These are phyloP conservation scores for Leptographium radiaticola DNA, from an alignment of 2,329 filamentous ascomycete species.

Conservation along the genomic window DNA sequence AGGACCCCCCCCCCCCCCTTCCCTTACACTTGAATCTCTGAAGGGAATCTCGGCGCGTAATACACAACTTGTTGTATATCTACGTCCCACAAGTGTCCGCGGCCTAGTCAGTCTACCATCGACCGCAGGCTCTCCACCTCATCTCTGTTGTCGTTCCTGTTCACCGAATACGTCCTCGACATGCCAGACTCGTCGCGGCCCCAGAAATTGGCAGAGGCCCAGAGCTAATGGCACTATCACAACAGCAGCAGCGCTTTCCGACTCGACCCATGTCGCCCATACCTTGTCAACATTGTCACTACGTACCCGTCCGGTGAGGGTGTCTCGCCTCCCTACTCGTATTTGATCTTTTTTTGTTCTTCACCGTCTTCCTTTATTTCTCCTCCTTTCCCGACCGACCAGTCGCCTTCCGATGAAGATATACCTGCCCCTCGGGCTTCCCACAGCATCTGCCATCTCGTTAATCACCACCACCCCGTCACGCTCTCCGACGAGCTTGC, in stretches of 20 bases:
- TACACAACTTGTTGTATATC: not conserved
- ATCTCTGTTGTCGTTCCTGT: not conserved
- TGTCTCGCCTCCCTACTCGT: not conserved
- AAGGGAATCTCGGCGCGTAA: slow-evolving; percentile 8
- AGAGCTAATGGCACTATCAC: not conserved
- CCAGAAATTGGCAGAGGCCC: not conserved
- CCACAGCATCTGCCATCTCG: too few relatives aligned
- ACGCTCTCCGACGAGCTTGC: too few relatives aligned
- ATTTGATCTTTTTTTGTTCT: not conserved
- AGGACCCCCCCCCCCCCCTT: slow-evolving; percentile 1
- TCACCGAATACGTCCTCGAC: not conserved
- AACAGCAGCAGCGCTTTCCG: not conserved
- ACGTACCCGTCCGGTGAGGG: not conserved
- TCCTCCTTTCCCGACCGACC: not conserved
- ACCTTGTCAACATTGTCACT: not conserved
- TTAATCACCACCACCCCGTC: too few relatives aligned
- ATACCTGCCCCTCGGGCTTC: not conserved
- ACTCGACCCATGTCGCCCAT: not conserved
- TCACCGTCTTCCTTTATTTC: not conserved
- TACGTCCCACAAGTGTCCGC: slow-evolving; percentile 2
- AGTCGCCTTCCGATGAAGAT: not conserved
- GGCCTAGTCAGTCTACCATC: not conserved
- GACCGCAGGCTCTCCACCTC: not conserved
- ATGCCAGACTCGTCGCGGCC: not conserved
- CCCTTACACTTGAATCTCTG: not conserved